Percentiles rank a stretch among this genome's conserved stretches.
These are phyloP conservation scores for Chaetomium sp. DNA, from an alignment of 2,329 filamentous ascomycete genomes.

Conservation along the genomic window DNA sequence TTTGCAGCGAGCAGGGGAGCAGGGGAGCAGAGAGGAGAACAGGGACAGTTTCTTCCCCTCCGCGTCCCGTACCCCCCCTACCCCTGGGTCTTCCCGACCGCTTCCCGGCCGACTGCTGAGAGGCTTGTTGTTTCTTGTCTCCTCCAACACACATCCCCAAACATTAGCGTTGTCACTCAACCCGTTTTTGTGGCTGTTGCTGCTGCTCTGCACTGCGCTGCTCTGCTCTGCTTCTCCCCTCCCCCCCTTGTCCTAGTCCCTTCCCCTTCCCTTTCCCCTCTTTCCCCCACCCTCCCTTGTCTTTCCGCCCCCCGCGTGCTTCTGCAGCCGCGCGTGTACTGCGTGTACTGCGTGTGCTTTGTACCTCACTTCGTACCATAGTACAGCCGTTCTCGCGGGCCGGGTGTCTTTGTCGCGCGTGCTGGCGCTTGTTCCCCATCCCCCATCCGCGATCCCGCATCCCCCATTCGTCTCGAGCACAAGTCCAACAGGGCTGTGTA, in stretches of 20 bases:
- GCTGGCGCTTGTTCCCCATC: no score
- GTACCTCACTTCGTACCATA: slow-evolving; percentile 5
- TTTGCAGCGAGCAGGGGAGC: no score
- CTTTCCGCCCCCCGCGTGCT: slow-evolving; percentile 5
- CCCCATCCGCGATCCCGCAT: slow-evolving; percentile 15
- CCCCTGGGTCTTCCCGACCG: background rate
- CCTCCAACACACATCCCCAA: no score
- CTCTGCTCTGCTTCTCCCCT: slow-evolving; percentile 9
- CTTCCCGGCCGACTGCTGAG: slow-evolving; percentile 17
- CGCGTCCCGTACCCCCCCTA: background rate
- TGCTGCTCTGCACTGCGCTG: no score
- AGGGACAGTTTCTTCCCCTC: no score
- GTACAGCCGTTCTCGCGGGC: background rate
- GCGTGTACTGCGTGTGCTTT: slow-evolving; percentile 18
- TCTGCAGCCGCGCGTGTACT: slow-evolving; percentile 22
- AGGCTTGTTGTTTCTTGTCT: no score
- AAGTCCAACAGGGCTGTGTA: slow-evolving; percentile 41
- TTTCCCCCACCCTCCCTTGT: slow-evolving; percentile 9
- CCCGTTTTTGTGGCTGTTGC: no score
- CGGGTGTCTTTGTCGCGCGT: no score
- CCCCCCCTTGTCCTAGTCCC: slow-evolving; percentile 5
- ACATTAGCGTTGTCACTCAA: no score
- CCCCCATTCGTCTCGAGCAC: slow-evolving; percentile 26
- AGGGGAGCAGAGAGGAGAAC: no score
- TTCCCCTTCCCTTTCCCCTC: slow-evolving; percentile 7